Percentiles rank a stretch among this genome's conserved stretches.
Evolutionary conservation across 2,329 filamentous ascomycete species (phyloP).

Genomic region (Zarea fungicola): DNA sequence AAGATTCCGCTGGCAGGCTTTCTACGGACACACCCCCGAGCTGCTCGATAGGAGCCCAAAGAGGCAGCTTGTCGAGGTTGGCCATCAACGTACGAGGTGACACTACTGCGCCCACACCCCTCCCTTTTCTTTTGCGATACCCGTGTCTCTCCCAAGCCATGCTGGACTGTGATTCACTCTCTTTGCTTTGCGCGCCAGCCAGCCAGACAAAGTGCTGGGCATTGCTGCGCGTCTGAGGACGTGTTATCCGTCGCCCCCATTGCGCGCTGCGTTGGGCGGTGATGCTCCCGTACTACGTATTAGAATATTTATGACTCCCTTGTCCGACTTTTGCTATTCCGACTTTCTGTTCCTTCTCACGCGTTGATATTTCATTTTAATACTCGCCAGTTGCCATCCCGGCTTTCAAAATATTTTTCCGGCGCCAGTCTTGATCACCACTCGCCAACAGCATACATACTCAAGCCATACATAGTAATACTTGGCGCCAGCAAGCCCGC

Average conservation of each 20-base stretch:
- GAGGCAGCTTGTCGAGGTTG: neutral
- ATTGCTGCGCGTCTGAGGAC: neutral
- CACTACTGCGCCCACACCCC: neutral
- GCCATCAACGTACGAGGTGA: neutral
- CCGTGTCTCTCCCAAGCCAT: conserved; percentile 5
- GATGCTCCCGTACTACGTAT: conserved; percentile 5
- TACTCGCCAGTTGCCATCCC: too few relatives aligned
- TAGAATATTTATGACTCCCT: neutral
- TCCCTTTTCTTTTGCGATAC: neutral
- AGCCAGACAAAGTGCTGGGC: neutral
- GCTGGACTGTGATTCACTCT: neutral
- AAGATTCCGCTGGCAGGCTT: neutral
- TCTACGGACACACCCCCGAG: neutral
- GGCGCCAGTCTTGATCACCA: too few relatives aligned
- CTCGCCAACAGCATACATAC: too few relatives aligned
- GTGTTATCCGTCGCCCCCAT: neutral
- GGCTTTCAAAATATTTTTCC: too few relatives aligned
- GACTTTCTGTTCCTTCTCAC: neutral
- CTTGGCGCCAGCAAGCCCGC: too few relatives aligned
- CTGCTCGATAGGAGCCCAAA: neutral
- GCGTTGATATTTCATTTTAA: too few relatives aligned
- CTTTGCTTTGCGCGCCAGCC: conserved; percentile 2
- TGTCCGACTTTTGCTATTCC: neutral
- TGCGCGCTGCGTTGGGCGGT: conserved; percentile 1
- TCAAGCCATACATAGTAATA: too few relatives aligned